phyloP scores from a whole-genome alignment of 352 stramenopile species.

The Blastocystis sp. region DNA sequence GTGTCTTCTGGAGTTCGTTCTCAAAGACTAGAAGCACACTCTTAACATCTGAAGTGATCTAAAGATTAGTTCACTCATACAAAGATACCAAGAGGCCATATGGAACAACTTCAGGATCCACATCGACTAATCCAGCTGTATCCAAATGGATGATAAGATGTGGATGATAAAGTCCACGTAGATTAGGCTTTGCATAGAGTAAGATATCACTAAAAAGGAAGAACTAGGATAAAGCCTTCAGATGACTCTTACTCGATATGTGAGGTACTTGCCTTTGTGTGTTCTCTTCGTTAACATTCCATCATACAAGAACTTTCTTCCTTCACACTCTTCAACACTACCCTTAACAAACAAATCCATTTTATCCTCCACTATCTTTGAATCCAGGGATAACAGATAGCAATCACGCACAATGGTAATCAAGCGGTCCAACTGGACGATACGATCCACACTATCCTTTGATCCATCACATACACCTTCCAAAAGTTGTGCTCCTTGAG shows the following conservation, averaged over 20 bases:
- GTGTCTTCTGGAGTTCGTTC: not conserved
- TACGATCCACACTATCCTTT: not conserved
- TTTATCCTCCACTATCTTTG: conserved; percentile 26
- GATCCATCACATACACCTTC: not conserved
- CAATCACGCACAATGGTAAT: not conserved
- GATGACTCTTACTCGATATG: not conserved
- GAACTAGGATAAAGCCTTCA: conserved; percentile 65
- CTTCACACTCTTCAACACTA: not conserved
- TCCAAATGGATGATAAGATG: conserved; percentile 18
- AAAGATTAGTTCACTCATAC: not conserved
- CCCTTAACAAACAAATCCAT: not conserved
- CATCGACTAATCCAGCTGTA: not conserved
- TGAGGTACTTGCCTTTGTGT: not conserved
- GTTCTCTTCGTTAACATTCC: conserved; percentile 1
- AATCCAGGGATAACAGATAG: not conserved
- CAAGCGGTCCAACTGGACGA: not conserved
- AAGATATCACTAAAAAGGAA: conserved; percentile 79
- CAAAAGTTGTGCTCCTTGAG: not conserved
- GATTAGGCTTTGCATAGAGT: conserved; percentile 73
- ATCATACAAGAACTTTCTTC: conserved; percentile 21
- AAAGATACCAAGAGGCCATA: not conserved
- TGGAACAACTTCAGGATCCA: not conserved
- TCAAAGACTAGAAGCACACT: conserved; percentile 1
- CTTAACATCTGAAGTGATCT: conserved; percentile 20
- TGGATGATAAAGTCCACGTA: conserved; percentile 68